Base-by-base conservation (phyloP, 768 basidiomycete genomes). In the Cystofilobasidium macerans region DNA sequence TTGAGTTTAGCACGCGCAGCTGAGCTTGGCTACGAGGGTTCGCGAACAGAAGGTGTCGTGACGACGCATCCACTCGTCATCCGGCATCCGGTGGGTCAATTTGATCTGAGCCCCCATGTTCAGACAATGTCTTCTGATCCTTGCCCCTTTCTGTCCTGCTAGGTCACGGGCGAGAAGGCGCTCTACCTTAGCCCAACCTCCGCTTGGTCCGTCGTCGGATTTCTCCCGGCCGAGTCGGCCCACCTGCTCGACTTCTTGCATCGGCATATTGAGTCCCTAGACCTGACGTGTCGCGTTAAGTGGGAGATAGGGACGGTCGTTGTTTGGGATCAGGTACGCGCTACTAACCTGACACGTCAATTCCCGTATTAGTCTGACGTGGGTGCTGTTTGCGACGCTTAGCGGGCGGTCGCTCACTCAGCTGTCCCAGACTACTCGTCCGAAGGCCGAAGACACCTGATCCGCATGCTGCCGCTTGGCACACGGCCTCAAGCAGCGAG, bases 181-280 rank as follows among this genome's bases (percentile, higher is more conserved):
- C 51, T 54, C 2, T 54, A 4, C 51, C 51, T 54, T 7, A 54
- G 51, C n/a, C 51, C 51, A 22, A 32, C 51, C 14, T 54, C 51
- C 3, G 51, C 51, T 11, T 54, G 51, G 51, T 30, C 51, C 26
- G 51, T 54, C 30, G 51, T 54, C 28, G 51, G 51, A 26, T 54
- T 54, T 30, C 16, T 22, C 3, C 51, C 51, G 28, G 28, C 51
- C 26, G 51, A 54, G 14, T 30, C 28, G 28, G 51, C 51, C 51
- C 28, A 54, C 51, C 51, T 54, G 51, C 51, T 54, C 51, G 51
- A 54, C 51, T 54, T 54, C 16, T 16, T 54, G 2, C 51, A 54
- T 30, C 51, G 51, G 28, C 51, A 54, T 30, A 20, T 32, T 13
- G 18, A 54, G 14, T 11, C 51, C 14, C 51, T 54, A 26, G 51